A percentile compares a stretch with the other conserved stretches of the same genome.
Conservation (phyloP, 768 basidiomycete species). For the Suillus luteus region DNA sequence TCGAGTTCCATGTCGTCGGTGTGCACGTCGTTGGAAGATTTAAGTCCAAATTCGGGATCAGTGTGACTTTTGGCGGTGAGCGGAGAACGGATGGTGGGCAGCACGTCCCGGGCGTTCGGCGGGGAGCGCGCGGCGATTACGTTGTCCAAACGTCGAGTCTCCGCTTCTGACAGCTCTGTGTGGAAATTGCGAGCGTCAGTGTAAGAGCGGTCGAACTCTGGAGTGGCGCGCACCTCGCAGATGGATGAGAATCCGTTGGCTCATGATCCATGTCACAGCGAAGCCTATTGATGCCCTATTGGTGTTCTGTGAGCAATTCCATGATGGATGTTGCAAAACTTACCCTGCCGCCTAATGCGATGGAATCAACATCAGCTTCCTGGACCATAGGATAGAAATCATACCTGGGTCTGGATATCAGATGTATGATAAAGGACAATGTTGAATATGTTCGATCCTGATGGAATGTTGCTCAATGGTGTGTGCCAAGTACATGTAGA, state of each 20-base stretch:
- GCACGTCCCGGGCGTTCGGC: slow-evolving; percentile 18
- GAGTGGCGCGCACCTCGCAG: slow-evolving; percentile 44
- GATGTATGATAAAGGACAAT: slow-evolving; percentile 48
- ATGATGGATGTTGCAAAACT: slow-evolving; percentile 20
- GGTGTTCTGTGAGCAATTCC: slow-evolving; percentile 1
- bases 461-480: slow-evolving; percentile 32
- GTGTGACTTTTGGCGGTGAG: slow-evolving; percentile 24
- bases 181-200: neutral
- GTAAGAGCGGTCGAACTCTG: neutral
- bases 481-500: neutral
- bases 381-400: slow-evolving; percentile 29
- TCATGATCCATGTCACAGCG: slow-evolving; percentile 62
- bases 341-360: slow-evolving; percentile 51
- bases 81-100: slow-evolving; percentile 26
- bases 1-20: slow-evolving; percentile 31
- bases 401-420: slow-evolving; percentile 45
- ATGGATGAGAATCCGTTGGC: slow-evolving; percentile 59
- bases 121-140: slow-evolving; percentile 21
- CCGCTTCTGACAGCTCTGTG: slow-evolving; percentile 30
- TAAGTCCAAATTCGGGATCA: slow-evolving; percentile 25
- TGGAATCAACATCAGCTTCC: slow-evolving; percentile 11
- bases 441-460: slow-evolving; percentile 55
- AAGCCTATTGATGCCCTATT: slow-evolving; percentile 38
- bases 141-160: slow-evolving; percentile 29
- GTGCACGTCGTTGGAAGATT: neutral